phyloP scores from a whole-genome alignment of 2,329 filamentous ascomycete genomes.

The Fusarium succisae region DNA sequence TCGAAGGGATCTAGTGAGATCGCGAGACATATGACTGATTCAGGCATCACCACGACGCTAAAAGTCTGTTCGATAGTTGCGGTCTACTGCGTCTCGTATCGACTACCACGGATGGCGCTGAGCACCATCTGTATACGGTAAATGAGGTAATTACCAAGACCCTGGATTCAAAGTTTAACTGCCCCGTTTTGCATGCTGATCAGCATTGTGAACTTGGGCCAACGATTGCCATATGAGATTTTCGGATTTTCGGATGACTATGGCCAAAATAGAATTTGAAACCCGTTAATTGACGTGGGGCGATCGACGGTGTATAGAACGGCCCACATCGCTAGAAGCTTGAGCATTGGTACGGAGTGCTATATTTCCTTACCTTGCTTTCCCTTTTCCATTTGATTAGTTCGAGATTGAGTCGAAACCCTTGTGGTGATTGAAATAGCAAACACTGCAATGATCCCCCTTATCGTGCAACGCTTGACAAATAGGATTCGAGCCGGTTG shows the following conservation, averaged over 20 bases:
- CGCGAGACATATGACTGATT: constrained; percentile 19
- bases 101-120: background rate
- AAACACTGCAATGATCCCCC: constrained; percentile 24
- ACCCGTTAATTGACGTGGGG: constrained; percentile 14
- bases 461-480: constrained; percentile 4
- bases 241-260: constrained; percentile 17
- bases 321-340: background rate
- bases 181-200: constrained; percentile 31
- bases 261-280: constrained; percentile 26
- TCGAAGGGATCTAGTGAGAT: background rate
- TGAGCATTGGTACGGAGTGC: background rate
- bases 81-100: background rate
- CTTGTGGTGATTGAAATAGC: constrained; percentile 2
- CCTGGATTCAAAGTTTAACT: constrained; percentile 9
- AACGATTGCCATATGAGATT: background rate
- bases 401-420: background rate
- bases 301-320: constrained; percentile 1
- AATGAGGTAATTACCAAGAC: background rate
- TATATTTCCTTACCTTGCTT: background rate
- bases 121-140: background rate
- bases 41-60: constrained; percentile 16
- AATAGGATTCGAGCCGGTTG: constrained; percentile 6
- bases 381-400: constrained; percentile 13
- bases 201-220: constrained; percentile 13
- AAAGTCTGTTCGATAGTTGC: background rate